phyloP scores from a whole-genome alignment of 352 stramenopile species.

The Globisporangium middletonii region DNA sequence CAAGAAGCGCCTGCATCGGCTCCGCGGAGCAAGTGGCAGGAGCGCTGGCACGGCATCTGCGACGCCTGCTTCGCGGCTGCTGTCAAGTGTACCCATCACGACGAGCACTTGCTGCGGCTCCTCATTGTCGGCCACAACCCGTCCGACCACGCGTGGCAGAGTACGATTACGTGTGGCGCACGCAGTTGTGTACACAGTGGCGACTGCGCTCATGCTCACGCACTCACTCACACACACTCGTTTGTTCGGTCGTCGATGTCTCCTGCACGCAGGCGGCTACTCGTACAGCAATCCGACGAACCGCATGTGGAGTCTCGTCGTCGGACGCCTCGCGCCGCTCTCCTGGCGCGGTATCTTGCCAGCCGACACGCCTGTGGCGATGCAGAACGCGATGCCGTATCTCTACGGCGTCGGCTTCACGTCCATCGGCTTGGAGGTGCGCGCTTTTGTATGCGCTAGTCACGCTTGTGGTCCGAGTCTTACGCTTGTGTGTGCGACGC shows the following conservation, averaged over 20 bases:
- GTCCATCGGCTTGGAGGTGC: conserved; percentile 76
- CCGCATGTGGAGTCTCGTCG: conserved; percentile 85
- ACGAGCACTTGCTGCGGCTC: conserved; percentile 60
- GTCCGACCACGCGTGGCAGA: conserved; percentile 86
- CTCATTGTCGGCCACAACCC: conserved; percentile 88
- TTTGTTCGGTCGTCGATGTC: background rate
- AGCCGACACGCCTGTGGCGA: conserved; percentile 35
- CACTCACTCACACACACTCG: no score
- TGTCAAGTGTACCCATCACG: conserved; percentile 51
- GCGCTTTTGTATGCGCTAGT: background rate
- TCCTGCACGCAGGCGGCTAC: conserved; percentile 2
- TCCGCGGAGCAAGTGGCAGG: conserved; percentile 55
- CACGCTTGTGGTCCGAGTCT: background rate
- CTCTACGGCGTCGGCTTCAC: conserved; percentile 71
- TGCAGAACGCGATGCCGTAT: conserved; percentile 71
- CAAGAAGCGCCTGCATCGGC: background rate
- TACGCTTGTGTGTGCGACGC: background rate
- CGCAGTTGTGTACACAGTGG: conserved; percentile 28
- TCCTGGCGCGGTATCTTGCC: conserved; percentile 65
- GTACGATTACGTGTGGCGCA: conserved; percentile 22
- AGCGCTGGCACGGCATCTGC: conserved; percentile 80
- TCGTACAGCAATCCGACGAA: conserved; percentile 79
- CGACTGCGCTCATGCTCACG: background rate
- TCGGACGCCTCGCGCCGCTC: conserved; percentile 44
- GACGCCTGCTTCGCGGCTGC: conserved; percentile 49